Base-by-base conservation (phyloP, 768 basidiomycete species). In the Cystobasidium ongulense region DNA sequence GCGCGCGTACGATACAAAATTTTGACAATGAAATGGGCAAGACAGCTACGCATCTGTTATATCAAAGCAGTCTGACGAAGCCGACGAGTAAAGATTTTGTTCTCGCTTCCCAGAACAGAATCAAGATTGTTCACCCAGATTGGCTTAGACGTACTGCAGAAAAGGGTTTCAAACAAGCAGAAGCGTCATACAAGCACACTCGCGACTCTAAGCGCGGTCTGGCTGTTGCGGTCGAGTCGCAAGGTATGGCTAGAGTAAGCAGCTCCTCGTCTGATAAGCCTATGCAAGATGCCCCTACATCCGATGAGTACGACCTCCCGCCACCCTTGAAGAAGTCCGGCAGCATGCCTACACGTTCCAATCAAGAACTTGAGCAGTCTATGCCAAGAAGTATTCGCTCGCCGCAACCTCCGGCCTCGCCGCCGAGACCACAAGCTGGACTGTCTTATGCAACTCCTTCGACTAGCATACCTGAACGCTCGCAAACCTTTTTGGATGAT, bases 21-120 rank as follows among this genome's bases (percentile, higher is more conserved):
- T 50, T 50, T 21, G 46, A 50, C 46, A 8, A n/a, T n/a, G 46
- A 50, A 27, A 59, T 59, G 57, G 33, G 8, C 5, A 67, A n/a
- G 43, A 67, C 50, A 4, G 71, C 57, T 39, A 75, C 74, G 18
- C 74, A 75, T 43, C 38, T 75, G 11, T n/a, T 75, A 13, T 59
- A 59, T 54, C 29, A 29, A 10, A 50, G 50, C 11, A 62, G 41
- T 23, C 33, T 31, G 27, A 18, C 18, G 36, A 72, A 63, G 46
- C 66, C 68, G 3, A 43, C 35, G 10, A 41, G 27, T 18, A 46
- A 52, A 27, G 74, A 75, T 1, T 62, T 75, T 43, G 39, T 41
- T 38, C 21, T 33, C 13, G 74, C 74, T 1, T 13, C 36, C 13
- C 35, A 75, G 33, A 1, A n/a, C n/a, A 43, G 50, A 11, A 18